Base-by-base conservation (phyloP, 1,284 basidiomycete species). In the Pseudozyma tsukubaensis region DNA sequence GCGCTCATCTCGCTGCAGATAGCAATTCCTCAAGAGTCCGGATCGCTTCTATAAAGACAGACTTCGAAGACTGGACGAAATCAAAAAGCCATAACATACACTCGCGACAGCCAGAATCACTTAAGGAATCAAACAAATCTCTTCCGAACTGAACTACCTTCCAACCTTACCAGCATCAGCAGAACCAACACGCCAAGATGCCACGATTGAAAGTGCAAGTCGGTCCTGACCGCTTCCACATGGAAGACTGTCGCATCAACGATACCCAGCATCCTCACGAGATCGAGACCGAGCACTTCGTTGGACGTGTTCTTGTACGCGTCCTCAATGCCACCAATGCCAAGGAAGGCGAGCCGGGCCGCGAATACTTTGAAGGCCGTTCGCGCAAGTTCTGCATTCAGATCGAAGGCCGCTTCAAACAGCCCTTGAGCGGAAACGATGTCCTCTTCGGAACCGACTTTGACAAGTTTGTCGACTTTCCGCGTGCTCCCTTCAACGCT, bases 341-440 rank as follows among this genome's bases (percentile, higher is more conserved):
- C 58, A 24, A 70, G 48, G 18, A 66, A 39, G 78, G 81, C 51
- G 77, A 83, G 47, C 62, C 73, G 12, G 82, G 81, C 8, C 61
- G 77, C 13, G 81, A 83, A 37, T 83, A 83, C 68, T 83, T 83
- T 21, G 50, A 66, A 51, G 85, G 84, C 8, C 74, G 86, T 14
- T 78, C 78, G 2, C 69, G 86, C 45, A 83, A 83, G 51, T 86
- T 86, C 53, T 84, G 82, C 58, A 86, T 86, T 55, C 80, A 86
- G 59, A 86, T 86, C 64, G 86, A 86, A 57, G 86, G 86, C 8
- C 75, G 84, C 12, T 86, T 86, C 80, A 86, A 85, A 55, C 69
- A 77, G 43, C 69, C 68, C 18, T 77, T 74, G 70, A 74, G 50
- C 40, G 82, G 80, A 11, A 72, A 78, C 57, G 76, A 83, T 44